Base-by-base conservation (phyloP, 2,329 filamentous ascomycete genomes). In the Metarhizium album region DNA sequence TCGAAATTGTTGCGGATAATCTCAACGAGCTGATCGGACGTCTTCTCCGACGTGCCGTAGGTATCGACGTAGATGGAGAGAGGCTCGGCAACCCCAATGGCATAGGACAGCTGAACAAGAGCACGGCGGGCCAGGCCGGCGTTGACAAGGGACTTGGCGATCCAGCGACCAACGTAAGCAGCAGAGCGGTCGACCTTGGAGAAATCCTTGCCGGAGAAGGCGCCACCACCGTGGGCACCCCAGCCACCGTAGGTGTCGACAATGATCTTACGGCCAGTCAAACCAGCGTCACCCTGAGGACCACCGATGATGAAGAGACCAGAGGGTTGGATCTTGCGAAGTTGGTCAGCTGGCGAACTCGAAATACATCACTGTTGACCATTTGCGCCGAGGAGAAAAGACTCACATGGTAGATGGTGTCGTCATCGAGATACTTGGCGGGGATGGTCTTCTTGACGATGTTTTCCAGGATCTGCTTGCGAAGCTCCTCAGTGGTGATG, bases 171-270 rank as follows among this genome's bases (percentile, higher is more conserved):
- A 62, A 97, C 84, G 78, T 98, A 98, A 67, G 93, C 93, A 60
- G 93, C 93, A 49, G 93, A 97, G 64, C 93, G 88, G 71, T 98
- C 93, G 74, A 98, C 93, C 83, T 98, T 98, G 82, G 90, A 96
- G 84, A 96, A 98, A 74, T 98, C 93, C 86, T 98, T 98, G 67
- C 93, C 93, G 65, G 93, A 97, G 87, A 98, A 98, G 72, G 93
- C 93, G 86, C 93, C 93, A 80, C 93, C 93, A 80, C 93, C 93
- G 81, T 98, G 93, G 64, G 93, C 93, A 77, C 93, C 93, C 93
- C 93, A 97, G 66, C 93, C 93, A 79, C 93, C 93, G 78, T 98
- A 98, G 72, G 93, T 97, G 78, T 98, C 93, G 70, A 98, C 93
- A 60, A 96, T 84, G 82, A 98, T 98, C 85, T 98, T 98, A 68